Percentiles rank a stretch among this genome's conserved stretches.
Conservation (phyloP, 768 basidiomycete genomes). For the Lactarius evosmus region DNA sequence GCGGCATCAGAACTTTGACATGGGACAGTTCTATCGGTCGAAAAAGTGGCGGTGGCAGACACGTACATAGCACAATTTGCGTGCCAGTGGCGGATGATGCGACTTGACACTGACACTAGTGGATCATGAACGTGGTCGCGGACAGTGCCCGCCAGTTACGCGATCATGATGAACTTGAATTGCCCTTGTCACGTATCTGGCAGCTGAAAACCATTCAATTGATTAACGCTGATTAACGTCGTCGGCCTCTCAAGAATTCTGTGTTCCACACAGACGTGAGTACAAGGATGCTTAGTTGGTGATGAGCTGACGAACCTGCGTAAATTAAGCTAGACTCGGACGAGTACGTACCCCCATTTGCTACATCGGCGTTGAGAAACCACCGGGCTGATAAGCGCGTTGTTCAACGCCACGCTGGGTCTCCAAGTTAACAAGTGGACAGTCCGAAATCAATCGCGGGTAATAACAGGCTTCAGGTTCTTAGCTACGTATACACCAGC, state of each 20-base stretch:
- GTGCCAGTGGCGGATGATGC: background rate
- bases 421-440: conserved; percentile 9
- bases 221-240: too few relatives aligned
- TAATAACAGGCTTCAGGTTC: conserved; percentile 6
- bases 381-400: conserved; percentile 3
- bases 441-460: background rate
- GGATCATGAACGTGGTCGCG: too few relatives aligned
- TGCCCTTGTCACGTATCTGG: background rate
- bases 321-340: background rate
- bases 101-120: background rate
- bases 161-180: background rate
- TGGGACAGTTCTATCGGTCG: background rate
- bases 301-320: background rate
- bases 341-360: background rate
- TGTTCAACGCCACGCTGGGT: background rate
- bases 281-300: background rate
- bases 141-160: background rate
- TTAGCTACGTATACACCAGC: conserved; percentile 21
- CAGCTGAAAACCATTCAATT: background rate
- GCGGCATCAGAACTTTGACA: background rate
- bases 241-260: background rate
- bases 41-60: background rate
- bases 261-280: background rate
- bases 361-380: background rate
- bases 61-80: background rate